phyloP scores from a whole-genome alignment of 2,329 filamentous ascomycete genomes.

The Trichocomaceae sp. region DNA sequence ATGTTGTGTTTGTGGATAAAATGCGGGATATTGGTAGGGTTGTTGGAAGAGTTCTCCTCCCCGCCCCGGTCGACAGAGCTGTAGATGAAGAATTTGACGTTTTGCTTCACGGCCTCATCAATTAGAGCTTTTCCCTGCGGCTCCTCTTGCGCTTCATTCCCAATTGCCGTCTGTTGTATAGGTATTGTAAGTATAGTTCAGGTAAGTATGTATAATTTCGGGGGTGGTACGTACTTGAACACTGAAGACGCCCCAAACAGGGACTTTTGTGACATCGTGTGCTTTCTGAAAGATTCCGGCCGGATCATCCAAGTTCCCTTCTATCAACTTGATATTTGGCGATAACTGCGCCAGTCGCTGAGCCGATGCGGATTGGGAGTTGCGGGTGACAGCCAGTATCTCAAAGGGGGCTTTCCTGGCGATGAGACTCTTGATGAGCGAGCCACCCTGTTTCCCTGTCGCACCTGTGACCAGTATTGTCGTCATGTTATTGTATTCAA shows the following conservation, averaged over 20 bases:
- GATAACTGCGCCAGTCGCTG: conserved; percentile 43
- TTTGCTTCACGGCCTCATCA: conserved; percentile 50
- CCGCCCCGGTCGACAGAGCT: conserved; percentile 59
- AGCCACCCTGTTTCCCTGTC: conserved; percentile 38
- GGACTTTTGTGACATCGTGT: conserved; percentile 26
- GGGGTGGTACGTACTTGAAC: conserved; percentile 44
- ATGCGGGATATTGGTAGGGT: conserved; percentile 53
- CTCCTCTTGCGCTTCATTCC: conserved; percentile 34
- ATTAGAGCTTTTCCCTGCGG: conserved; percentile 54
- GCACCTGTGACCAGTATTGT: conserved; percentile 33
- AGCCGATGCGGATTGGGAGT: conserved; percentile 46
- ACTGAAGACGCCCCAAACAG: conserved; percentile 56
- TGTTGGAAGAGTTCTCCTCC: conserved; percentile 42
- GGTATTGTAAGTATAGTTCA: not conserved
- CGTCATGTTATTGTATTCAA: not conserved
- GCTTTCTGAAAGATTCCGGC: conserved; percentile 46
- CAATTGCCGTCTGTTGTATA: not conserved
- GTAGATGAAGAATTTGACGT: conserved; percentile 58
- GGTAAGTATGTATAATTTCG: not conserved
- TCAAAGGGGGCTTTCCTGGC: conserved; percentile 31
- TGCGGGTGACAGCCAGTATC: conserved; percentile 56
- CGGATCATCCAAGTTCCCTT: conserved; percentile 52
- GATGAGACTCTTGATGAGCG: conserved; percentile 29
- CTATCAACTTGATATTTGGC: conserved; percentile 48
- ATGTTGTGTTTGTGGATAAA: conserved; percentile 58